Evolutionary conservation across 768 basidiomycete genomes (phyloP), one percentile per base, ranked within the genome.

Genomic region (Botryobasidium botryosum): DNA sequence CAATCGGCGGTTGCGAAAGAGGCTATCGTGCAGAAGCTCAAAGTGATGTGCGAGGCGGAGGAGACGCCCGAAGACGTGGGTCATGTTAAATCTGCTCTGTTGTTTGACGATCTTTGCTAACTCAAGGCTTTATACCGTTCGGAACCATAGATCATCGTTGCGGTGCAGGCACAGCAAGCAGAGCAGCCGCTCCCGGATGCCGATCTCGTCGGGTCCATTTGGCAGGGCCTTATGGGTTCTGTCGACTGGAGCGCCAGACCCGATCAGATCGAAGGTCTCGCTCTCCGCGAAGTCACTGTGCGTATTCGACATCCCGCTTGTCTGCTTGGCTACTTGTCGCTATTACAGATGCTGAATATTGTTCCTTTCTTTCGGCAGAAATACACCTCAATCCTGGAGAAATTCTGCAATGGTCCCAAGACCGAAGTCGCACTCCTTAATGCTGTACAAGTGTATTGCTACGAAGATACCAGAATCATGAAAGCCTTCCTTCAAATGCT

Each of bases 371-470:
- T 21, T 38, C 25, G 23, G 24, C 57, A 94, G 87, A 79, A 76
- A 72, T 80, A 77, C 58, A 70, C 82, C 7, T 72, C 81, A 12
- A 74, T 96, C 47, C 68, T 99, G 43, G 86, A 90, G 62, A 76
- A 85, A 26, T 99, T 99, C 68, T 86, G 80, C 57, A 71, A 75
- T 48, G 75, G 77, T 43, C 74, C 87, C 17, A 91, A 91, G 63
- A 83, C 85, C 18, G 77, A 99, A 63, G 84, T 99, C 29, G 77
- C 83, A 26, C 72, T 99, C 44, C 88, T 99, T 63, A 97, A 97
- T 61, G 74, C 80, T 42, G 86, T 92, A 5, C 92, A 99, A 66
- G 71, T 86, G 51, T 85, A 92, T 65, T 91, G 86, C 61, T 94
- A 97, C 62, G 87, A 92, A 64, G 87, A 96, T 57, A 91, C 88